Evolutionary conservation across 371 early-diverging fungal genomes (phyloP).

Genomic region (Apophysomyces elegans): DNA sequence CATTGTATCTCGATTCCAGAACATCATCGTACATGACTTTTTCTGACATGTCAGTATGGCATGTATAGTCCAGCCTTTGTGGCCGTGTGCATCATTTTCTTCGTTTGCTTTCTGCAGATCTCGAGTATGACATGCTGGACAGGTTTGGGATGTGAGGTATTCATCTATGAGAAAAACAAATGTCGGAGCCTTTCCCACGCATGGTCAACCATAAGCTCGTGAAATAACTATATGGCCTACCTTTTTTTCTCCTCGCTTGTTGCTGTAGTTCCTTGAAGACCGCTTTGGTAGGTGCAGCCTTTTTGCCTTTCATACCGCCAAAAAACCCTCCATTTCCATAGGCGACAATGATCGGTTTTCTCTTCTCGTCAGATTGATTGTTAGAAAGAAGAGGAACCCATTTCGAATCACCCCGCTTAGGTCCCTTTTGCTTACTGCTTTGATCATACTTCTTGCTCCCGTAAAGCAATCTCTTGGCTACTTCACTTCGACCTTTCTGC

Average conservation of each 20-base stretch:
- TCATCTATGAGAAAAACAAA: no score
- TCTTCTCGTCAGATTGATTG: background rate
- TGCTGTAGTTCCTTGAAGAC: background rate
- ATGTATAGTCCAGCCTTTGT: background rate
- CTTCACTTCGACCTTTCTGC: background rate
- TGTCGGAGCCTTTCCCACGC: background rate
- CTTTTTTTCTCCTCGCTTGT: background rate
- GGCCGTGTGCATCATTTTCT: background rate
- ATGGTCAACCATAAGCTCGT: background rate
- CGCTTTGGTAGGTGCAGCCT: background rate
- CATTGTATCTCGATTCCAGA: background rate
- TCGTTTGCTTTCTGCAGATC: background rate
- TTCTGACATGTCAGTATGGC: background rate
- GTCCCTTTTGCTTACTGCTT: background rate
- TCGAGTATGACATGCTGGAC: background rate
- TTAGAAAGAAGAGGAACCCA: background rate
- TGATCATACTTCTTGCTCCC: background rate
- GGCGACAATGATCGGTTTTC: background rate
- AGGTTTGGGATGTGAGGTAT: no score
- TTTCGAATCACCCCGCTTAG: background rate
- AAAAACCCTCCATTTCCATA: background rate
- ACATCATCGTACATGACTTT: background rate
- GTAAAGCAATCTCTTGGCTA: background rate
- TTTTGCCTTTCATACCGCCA: background rate
- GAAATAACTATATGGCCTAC: background rate